These are phyloP conservation scores for Toxicodendron radicans DNA, from an alignment of 345 rosid species.

Conservation along the genomic window DNA sequence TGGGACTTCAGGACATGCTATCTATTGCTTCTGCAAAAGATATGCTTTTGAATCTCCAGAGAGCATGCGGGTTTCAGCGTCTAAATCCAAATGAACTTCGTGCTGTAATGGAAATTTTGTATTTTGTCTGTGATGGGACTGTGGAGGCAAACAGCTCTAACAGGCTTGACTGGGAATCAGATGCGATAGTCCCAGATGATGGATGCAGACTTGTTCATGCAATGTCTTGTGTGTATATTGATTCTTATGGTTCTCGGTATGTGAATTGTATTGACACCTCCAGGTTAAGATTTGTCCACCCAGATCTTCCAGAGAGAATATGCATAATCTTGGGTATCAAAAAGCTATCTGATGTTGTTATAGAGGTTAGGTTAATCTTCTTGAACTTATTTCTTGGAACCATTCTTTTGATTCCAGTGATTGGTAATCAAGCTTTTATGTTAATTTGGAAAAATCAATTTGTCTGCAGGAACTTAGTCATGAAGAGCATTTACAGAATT, in stretches of 20 bases:
- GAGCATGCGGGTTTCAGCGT: constrained; percentile 82
- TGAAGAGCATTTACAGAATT: constrained; percentile 46
- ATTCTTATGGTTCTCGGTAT: constrained; percentile 76
- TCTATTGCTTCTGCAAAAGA: constrained; percentile 71
- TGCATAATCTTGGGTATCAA: constrained; percentile 65
- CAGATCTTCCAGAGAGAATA: constrained; percentile 70
- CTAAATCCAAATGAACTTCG: constrained; percentile 93
- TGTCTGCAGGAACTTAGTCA: constrained; percentile 64
- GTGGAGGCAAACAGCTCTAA: constrained; percentile 33
- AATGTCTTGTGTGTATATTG: constrained; percentile 68
- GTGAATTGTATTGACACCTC: constrained; percentile 68
- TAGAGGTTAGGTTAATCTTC: constrained; percentile 54
- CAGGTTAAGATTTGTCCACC: constrained; percentile 83
- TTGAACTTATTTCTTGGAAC: constrained; percentile 1
- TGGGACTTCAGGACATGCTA: constrained; percentile 82
- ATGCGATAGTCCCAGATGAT: constrained; percentile 83
- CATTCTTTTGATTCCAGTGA: constrained; percentile 1
- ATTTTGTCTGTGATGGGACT: constrained; percentile 58
- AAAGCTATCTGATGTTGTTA: constrained; percentile 84
- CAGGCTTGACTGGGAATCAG: constrained; percentile 43
- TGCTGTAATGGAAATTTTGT: constrained; percentile 83
- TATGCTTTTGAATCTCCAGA: constrained; percentile 70
- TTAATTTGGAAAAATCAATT: constrained; percentile 7
- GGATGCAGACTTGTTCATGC: constrained; percentile 92
- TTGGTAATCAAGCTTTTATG: background rate